Conservation (phyloP, 2,329 filamentous ascomycete genomes). For the Blastomyces percursus region DNA sequence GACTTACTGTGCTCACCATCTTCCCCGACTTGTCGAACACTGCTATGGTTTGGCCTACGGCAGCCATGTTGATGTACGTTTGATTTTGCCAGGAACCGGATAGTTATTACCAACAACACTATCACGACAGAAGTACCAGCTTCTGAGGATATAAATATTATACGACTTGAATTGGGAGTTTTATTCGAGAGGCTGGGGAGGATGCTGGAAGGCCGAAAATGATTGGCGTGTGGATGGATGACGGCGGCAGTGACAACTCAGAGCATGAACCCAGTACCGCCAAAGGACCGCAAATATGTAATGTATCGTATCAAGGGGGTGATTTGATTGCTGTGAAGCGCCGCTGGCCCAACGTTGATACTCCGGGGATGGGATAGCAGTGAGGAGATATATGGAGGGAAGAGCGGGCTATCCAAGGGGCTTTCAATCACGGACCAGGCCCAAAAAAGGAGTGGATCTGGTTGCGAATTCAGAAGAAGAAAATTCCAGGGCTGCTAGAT, state of each 20-base stretch:
- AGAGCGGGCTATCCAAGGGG: background rate
- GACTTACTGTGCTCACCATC: conserved; percentile 70
- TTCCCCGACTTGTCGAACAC: conserved; percentile 88
- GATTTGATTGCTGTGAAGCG: background rate
- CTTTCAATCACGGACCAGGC: background rate
- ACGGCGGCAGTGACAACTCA: background rate
- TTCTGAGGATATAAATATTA: background rate
- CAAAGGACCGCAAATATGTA: background rate
- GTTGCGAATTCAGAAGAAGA: background rate
- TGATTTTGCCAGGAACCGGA: background rate
- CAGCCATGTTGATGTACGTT: conserved; percentile 17
- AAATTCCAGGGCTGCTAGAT: background rate
- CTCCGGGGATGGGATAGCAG: background rate
- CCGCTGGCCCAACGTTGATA: background rate
- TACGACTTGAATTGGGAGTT: background rate
- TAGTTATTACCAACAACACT: background rate
- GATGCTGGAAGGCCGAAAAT: background rate
- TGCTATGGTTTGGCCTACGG: conserved; percentile 62
- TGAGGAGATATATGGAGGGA: background rate
- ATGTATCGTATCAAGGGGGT: background rate
- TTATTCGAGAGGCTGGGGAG: background rate
- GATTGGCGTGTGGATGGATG: conserved; percentile 1
- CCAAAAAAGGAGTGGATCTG: background rate
- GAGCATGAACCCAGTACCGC: background rate
- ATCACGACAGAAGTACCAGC: background rate